These are phyloP conservation scores for Naganishia liquefaciens DNA, from an alignment of 1,284 basidiomycete species.

Conservation along the genomic window DNA sequence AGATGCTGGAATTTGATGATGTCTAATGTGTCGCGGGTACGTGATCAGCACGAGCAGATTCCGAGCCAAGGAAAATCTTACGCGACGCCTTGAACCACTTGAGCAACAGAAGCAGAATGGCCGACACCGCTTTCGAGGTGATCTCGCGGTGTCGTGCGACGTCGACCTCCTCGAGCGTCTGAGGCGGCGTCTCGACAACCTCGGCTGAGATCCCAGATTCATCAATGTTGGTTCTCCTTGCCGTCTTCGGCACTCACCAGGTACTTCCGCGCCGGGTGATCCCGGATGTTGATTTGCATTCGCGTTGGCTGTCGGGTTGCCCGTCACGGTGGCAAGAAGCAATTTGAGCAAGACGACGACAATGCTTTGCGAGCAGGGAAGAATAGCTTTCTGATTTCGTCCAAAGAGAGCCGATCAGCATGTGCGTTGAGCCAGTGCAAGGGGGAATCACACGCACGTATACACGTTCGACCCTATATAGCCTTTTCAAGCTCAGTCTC, in stretches of 20 bases:
- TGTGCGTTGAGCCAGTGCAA: not conserved
- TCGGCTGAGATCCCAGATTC: not conserved
- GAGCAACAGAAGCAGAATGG: conserved; percentile 82
- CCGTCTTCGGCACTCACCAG: conserved; percentile 59
- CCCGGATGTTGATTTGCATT: conserved; percentile 60
- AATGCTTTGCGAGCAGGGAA: conserved; percentile 80
- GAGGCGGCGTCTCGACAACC: conserved; percentile 13
- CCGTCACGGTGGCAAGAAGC: conserved; percentile 82
- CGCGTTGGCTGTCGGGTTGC: conserved; percentile 62
- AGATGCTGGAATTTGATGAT: conserved; percentile 98
- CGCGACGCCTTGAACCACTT: conserved; percentile 99
- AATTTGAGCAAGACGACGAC: conserved; percentile 88
- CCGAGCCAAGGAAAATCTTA: conserved; percentile 53
- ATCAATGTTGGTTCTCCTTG: not conserved
- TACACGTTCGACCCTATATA: conserved; percentile 84
- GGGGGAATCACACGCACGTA: conserved; percentile 65
- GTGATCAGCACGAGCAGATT: not conserved
- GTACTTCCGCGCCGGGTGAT: conserved; percentile 54
- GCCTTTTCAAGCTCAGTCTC: conserved; percentile 73
- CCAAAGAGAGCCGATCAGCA: not conserved
- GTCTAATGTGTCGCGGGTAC: conserved; percentile 59
- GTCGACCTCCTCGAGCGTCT: conserved; percentile 90
- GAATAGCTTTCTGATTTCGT: conserved; percentile 60
- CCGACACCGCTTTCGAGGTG: conserved; percentile 94
- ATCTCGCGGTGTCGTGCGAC: conserved; percentile 95